Base-by-base conservation (phyloP, 331 rosid species). In the Prunus yedoensis region DNA sequence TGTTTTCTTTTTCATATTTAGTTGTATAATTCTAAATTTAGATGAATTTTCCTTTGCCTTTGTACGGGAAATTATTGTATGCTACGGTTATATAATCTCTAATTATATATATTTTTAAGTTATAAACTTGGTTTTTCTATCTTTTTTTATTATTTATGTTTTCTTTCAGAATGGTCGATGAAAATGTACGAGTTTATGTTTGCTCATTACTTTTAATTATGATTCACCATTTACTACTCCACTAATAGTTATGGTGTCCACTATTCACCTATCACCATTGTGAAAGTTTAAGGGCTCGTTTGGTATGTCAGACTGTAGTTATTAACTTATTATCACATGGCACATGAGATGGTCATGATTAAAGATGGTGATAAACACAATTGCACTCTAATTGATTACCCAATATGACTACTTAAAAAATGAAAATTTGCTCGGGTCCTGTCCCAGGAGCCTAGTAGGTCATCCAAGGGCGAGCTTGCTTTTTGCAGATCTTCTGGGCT, bases 1-100 rank as follows among this genome's bases (percentile, higher is more conserved):
- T 17, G 62, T 15, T 67, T 53, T 50, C 51, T 47, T 56, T 35
- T 35, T 35, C 41, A 1, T 20, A 18, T n/a, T 78, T 49, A 20
- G 72, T 45, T 77, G 63, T 68, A 35, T 49, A 38, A 38, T 72
- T 67, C 32, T 46, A 21, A 53, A 62, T 74, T 77, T 73, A 68
- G 79, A 73, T 65, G 51, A 38, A 32, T 60, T 27, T 60, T 60
- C 11, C n/a, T 2, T 9, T 60, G 43, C 38, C 0, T 23, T 27
- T 60, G 16, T 27, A 28, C 12, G 3, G 13, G 20, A 58, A 12
- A 1, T 32, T 62, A 62, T 14, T 81, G 70, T 56, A 56, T 21
- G 66, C 17, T 16, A 5, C 41, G 32, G n/a, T 46, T 32, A 32
- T 4, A 32, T 32, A 32, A 32, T 30, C 32, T 30, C 32, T 41